Percentiles rank a stretch among this genome's conserved stretches.
phyloP scores from a whole-genome alignment of 108 stramenopile genomes.

The Cyclotella atomus region DNA sequence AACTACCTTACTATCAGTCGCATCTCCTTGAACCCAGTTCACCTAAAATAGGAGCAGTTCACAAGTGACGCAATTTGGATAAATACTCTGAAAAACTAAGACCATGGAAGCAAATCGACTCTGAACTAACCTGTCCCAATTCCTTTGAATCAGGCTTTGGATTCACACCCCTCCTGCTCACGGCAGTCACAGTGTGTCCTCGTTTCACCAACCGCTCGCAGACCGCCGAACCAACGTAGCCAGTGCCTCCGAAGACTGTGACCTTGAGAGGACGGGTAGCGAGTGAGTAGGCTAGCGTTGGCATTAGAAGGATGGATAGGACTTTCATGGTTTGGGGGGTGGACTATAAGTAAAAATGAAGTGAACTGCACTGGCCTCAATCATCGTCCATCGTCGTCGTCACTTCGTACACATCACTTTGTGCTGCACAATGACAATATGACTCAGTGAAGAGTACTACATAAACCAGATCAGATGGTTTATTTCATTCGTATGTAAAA shows the following conservation, averaged over 20 bases:
- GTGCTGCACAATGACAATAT: no score
- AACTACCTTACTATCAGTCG: constrained; percentile 49
- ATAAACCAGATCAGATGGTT: no score
- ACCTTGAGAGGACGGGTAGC: constrained; percentile 36
- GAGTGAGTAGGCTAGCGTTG: constrained; percentile 19
- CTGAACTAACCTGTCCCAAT: constrained; percentile 36
- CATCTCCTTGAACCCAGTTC: constrained; percentile 59
- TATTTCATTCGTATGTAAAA: no score
- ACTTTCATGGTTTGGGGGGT: constrained; percentile 18
- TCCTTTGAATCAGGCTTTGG: constrained; percentile 55
- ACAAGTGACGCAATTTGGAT: no score
- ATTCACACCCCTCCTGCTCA: constrained; percentile 58
- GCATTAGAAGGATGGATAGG: constrained; percentile 1
- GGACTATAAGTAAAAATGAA: no score
- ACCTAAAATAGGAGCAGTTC: constrained; percentile 22
- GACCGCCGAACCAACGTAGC: constrained; percentile 64
- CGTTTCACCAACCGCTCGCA: constrained; percentile 58
- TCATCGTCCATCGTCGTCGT: no score
- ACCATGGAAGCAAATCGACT: not conserved
- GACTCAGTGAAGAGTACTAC: no score
- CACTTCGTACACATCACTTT: no score
- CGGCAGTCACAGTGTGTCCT: constrained; percentile 54
- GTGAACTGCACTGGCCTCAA: no score
- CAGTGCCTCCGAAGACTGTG: constrained; percentile 54
- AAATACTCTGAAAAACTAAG: not conserved